These are phyloP conservation scores for Galerina sulciceps DNA, from an alignment of 768 basidiomycete species.

Conservation along the genomic window DNA sequence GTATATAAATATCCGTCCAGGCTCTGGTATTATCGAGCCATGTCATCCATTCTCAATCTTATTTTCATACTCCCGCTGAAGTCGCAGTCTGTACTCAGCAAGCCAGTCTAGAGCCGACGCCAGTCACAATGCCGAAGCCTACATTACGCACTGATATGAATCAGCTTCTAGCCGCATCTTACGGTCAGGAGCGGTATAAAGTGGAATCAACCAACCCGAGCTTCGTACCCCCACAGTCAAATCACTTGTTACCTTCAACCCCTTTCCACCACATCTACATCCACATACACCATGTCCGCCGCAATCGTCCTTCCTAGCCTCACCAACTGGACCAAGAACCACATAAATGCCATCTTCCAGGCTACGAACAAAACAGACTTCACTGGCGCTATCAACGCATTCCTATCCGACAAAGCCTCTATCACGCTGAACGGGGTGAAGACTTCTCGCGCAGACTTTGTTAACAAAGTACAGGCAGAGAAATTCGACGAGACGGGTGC, in stretches of 20 bases:
- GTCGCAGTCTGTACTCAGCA: too few relatives aligned
- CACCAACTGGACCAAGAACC: conserved; percentile 43
- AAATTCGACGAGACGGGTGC: conserved; percentile 32
- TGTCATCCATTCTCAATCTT: too few relatives aligned
- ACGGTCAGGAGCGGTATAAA: too few relatives aligned
- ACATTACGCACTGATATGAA: too few relatives aligned
- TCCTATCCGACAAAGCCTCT: conserved; percentile 37
- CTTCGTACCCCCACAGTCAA: too few relatives aligned
- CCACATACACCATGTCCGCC: conserved; percentile 15
- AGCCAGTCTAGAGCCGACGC: too few relatives aligned
- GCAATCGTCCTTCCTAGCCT: conserved; percentile 37
- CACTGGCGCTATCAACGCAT: conserved; percentile 40
- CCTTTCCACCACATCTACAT: not conserved
- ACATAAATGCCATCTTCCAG: conserved; percentile 39
- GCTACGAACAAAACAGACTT: conserved; percentile 40
- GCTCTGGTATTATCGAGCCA: too few relatives aligned
- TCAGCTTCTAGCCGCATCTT: too few relatives aligned
- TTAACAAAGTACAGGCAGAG: conserved; percentile 35
- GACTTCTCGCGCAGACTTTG: conserved; percentile 43
- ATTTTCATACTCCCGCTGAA: too few relatives aligned
- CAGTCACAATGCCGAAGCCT: too few relatives aligned
- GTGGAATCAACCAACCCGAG: too few relatives aligned
- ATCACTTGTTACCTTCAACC: not conserved
- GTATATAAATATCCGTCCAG: too few relatives aligned
- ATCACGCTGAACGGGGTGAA: conserved; percentile 46